Base-by-base conservation (phyloP, 2,329 filamentous ascomycete species). In the Aspergillus vadensis region DNA sequence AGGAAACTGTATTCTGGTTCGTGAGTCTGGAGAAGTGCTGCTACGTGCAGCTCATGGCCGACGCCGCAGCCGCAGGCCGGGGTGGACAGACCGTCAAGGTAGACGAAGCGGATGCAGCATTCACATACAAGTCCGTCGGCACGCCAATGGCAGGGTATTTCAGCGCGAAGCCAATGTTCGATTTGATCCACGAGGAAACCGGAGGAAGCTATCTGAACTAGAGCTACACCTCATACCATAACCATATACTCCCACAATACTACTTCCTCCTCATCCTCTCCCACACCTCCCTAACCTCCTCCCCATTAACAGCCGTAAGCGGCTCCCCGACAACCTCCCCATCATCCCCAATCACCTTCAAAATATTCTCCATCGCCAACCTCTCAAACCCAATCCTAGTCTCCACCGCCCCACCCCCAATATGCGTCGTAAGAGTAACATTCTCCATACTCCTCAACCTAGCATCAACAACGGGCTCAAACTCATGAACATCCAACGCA, bases 91-190 rank as follows among this genome's bases (percentile, higher is more conserved):
- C 88, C 0, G 77, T 90, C 30, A 88, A 88, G 74, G 88, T 92
- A 67, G 79, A 82, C 8, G 84, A 89, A 1, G 85, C 86, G 55
- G 89, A 92, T 71, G 89, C 90, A 1, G 78, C 72, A 15, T 90
- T 84, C 68, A 92, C 90, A 0, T 87, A 85, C 68, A 85, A 88
- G 74, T 82, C 85, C 0, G 79, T 91, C 3, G 90, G 90, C 0
- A 83, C 80, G 0, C 80, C 83, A 15, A 69, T 73, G 36, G 87
- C 85, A 0, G 89, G 89, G 0, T 91, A 85, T 81, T 92, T 92
- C 70, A 86, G 83, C 67, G 89, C 87, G 5, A 88, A 87, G 77
- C 89, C 89, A 15, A 67, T 88, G 64, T 92, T 92, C 76, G 88
- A 91, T 77, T 76, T 91, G 43, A 84, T 89, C 63, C 83, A 88